Evolutionary conservation across 2,329 filamentous ascomycete species (phyloP).

Genomic region (Trichoderma guizhouense): DNA sequence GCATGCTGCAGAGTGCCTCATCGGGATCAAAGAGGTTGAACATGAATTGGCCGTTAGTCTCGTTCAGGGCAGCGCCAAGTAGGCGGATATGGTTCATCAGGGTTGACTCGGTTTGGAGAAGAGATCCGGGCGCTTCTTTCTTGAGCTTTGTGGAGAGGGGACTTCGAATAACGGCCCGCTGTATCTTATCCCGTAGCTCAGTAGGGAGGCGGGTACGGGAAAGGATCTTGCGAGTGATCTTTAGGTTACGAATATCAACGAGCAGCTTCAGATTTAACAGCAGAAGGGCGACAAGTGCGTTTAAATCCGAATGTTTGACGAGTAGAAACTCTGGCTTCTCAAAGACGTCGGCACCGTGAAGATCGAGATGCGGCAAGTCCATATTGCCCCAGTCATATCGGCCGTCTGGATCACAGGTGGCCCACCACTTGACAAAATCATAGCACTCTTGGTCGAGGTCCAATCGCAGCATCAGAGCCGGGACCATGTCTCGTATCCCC

Average conservation of each 20-base stretch:
- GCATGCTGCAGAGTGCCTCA: not conserved
- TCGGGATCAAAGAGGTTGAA: not conserved
- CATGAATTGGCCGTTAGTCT: not conserved
- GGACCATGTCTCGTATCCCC: slow-evolving; percentile 40
- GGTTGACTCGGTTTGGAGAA: not conserved
- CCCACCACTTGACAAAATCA: slow-evolving; percentile 40
- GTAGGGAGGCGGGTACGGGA: not conserved
- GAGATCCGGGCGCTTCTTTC: not conserved
- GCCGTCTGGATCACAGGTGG: slow-evolving; percentile 5
- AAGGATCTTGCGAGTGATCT: not conserved
- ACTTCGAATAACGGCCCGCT: not conserved
- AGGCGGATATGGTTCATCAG: not conserved
- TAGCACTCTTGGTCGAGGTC: slow-evolving; percentile 50
- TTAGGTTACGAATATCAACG: not conserved
- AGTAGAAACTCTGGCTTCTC: slow-evolving; percentile 27
- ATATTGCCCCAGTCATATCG: slow-evolving; percentile 25
- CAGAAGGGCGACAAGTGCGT: not conserved
- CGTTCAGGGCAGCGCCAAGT: not conserved
- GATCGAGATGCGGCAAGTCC: slow-evolving; percentile 29
- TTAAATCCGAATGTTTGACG: not conserved
- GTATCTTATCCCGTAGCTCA: not conserved
- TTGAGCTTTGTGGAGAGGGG: not conserved
- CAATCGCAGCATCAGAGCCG: slow-evolving; percentile 43
- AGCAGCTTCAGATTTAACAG: not conserved
- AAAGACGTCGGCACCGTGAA: slow-evolving; percentile 39